A percentile compares a stretch with the other conserved stretches of the same genome.
Evolutionary conservation across 2,329 filamentous ascomycete genomes (phyloP).

Genomic region (Cercospora brassicicola): DNA sequence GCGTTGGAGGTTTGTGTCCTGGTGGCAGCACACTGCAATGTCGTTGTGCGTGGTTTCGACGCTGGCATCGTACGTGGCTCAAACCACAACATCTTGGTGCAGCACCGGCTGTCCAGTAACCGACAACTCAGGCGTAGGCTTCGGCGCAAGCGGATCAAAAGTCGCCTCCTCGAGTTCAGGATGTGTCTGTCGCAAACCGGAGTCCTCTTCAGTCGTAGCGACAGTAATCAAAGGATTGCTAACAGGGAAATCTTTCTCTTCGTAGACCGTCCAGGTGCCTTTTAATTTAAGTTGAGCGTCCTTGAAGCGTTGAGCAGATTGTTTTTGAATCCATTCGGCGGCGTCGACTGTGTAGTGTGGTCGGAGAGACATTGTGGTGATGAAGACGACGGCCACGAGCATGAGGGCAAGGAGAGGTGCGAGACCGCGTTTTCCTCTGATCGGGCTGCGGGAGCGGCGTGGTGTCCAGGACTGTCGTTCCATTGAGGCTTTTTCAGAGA

Average conservation of each 20-base stretch:
- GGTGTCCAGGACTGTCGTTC: slow-evolving; percentile 5
- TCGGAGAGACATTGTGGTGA: slow-evolving; percentile 17
- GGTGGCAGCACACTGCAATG: neutral
- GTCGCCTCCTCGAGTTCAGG: slow-evolving; percentile 9
- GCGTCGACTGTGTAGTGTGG: slow-evolving; percentile 12
- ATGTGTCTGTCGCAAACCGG: neutral
- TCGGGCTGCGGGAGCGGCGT: slow-evolving; percentile 5
- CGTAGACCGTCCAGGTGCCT: slow-evolving; percentile 18
- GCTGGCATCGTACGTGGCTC: too few species aligned
- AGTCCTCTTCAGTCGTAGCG: slow-evolving; percentile 7
- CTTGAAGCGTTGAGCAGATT: slow-evolving; percentile 14
- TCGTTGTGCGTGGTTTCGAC: too few species aligned
- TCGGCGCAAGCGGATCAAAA: slow-evolving; percentile 2
- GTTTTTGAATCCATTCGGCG: slow-evolving; percentile 12
- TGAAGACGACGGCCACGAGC: slow-evolving; percentile 16
- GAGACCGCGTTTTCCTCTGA: slow-evolving; percentile 17
- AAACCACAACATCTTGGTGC: slow-evolving; percentile 9
- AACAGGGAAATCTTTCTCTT: slow-evolving; percentile 17
- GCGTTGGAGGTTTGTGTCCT: neutral
- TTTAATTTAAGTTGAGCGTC: slow-evolving; percentile 14
- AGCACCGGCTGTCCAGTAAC: slow-evolving; percentile 1
- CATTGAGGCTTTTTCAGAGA: slow-evolving; percentile 8
- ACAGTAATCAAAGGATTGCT: slow-evolving; percentile 14
- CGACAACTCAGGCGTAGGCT: slow-evolving; percentile 2
- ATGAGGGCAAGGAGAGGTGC: slow-evolving; percentile 13